Evolutionary conservation across 2,329 filamentous ascomycete genomes (phyloP), one percentile per base, ranked within the genome.

Genomic region (Drechslera avenae): DNA sequence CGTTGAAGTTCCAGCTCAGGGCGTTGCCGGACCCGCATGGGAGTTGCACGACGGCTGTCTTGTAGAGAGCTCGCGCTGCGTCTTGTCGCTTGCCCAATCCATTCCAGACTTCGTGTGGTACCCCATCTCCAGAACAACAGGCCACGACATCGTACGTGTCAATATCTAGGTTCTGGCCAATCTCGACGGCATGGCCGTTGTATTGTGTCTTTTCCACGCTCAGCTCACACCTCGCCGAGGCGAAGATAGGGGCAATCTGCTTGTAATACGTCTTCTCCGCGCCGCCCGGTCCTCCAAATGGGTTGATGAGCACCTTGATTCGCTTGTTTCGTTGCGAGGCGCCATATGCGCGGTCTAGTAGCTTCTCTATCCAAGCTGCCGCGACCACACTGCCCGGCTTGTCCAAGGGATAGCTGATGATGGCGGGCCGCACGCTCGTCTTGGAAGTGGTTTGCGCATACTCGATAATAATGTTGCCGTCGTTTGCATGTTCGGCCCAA

Each of bases 1-100:
- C 94, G 60, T 90, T 91, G 39, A 95, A 76, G 72, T 97, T 97
- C 77, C 88, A 87, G 56, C 90, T 89, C 86, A 97, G 89, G 17
- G 90, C 94, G 72, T 99, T 99, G 5, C 94, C 94, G 41, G 90
- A 94, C 12, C 94, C 94, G 68, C 92, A 96, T 1, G 94, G 94
- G 30, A 99, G 81, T 67, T 96, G 90, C 17, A 86, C 87, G 2
- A 99, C 86, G 1, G 94, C 90, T 12, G 97, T 76, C 64, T 87
- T 89, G 17, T 80, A 77, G 53, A 99, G 76, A 0, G 93, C 94
- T 47, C 82, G 82, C 26, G 81, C 79, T 16, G 91, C 91, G 73
- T 97, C 89, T 4, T 81, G 69, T 32, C 91, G 86, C 73, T 85
- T 87, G 12, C 84, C 91, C 26, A 99, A 77, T 0, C 94, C 94